Base-by-base conservation (phyloP, 75 land plant species). In the Gnetum montanum region DNA sequence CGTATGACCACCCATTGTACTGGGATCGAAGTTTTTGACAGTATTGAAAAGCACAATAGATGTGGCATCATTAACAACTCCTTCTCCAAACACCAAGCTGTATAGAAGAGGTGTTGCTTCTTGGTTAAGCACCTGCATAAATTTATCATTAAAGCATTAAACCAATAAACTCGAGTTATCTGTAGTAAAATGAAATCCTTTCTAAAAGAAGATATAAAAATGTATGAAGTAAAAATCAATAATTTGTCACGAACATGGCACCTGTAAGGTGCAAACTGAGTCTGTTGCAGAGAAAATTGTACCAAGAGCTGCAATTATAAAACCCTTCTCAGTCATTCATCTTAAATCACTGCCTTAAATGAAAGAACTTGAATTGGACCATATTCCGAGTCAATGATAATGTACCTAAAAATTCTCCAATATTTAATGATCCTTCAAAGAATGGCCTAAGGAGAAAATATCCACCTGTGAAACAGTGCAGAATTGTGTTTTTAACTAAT, bases 271-370 rank as follows among this genome's bases (percentile, higher is more conserved):
- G 50, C 81, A 78, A 35, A 78, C 81, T 27, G 81, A 73, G 47
- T 78, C 81, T 55, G 81, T 78, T 29, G 81, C 81, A 48, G 81
- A 78, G 53, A 78, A 78, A 20, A 78, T 78, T 10, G 68, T 59
- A 6, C 81, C 81, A 64, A 78, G 44, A 27, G 81, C 81, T 57
- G 73, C 44, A 29, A 34, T 29, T 45, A 15, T 67, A 30, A 57
- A 40, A 30, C 4, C n/a, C n/a, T n/a, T n/a, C n/a, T n/a, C n/a
- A n/a, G n/a, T n/a, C n/a, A n/a, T n/a, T n/a, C n/a, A n/a, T n/a
- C n/a, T n/a, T n/a, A n/a, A n/a, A n/a, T n/a, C n/a, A n/a, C n/a
- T n/a, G n/a, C n/a, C n/a, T n/a, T n/a, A n/a, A n/a, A n/a, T n/a
- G n/a, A n/a, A n/a, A n/a, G n/a, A n/a, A n/a, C n/a, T n/a, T n/a